phyloP scores from a whole-genome alignment of 1,284 basidiomycete species.

The Fistulina hepatica region DNA sequence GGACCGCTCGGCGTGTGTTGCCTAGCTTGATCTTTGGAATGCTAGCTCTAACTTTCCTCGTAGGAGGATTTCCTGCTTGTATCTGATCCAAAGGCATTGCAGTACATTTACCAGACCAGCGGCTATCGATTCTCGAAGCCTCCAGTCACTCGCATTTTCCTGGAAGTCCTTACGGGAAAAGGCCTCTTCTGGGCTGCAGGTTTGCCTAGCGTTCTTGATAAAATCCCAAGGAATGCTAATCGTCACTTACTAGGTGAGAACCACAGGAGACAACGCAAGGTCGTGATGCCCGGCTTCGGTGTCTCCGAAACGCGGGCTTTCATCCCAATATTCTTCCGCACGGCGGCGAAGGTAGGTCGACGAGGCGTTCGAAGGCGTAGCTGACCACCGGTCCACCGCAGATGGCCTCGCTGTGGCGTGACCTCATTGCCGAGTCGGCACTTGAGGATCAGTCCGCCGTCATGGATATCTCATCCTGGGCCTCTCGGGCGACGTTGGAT shows the following conservation, averaged over 20 bases:
- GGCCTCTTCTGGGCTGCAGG: constrained; percentile 27
- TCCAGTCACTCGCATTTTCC: too few relatives aligned
- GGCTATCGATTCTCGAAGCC: constrained; percentile 30
- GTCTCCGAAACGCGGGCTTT: constrained; percentile 24
- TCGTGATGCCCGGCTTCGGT: constrained; percentile 29
- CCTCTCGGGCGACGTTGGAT: constrained; percentile 8
- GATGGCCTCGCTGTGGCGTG: constrained; percentile 1
- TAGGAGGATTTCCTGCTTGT: constrained; percentile 31
- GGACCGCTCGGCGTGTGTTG: too few relatives aligned
- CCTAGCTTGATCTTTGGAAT: too few relatives aligned
- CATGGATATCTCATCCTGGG: not conserved
- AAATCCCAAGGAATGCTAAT: too few relatives aligned
- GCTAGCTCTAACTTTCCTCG: too few relatives aligned
- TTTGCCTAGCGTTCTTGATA: too few relatives aligned
- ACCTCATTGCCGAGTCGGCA: not conserved
- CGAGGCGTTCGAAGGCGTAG: too few relatives aligned
- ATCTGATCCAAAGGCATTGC: constrained; percentile 32
- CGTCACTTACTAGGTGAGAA: constrained; percentile 20
- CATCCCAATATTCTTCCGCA: constrained; percentile 23
- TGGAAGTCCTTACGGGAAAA: too few relatives aligned
- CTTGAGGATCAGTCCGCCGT: not conserved
- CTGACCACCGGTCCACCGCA: not conserved
- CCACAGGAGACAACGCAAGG: constrained; percentile 27
- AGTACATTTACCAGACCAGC: constrained; percentile 31
- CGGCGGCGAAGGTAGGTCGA: constrained; percentile 22